Percentiles rank a stretch among this genome's conserved stretches.
phyloP scores from a whole-genome alignment of 805 yeast species.

The Starmerella khaoyaiensis region DNA sequence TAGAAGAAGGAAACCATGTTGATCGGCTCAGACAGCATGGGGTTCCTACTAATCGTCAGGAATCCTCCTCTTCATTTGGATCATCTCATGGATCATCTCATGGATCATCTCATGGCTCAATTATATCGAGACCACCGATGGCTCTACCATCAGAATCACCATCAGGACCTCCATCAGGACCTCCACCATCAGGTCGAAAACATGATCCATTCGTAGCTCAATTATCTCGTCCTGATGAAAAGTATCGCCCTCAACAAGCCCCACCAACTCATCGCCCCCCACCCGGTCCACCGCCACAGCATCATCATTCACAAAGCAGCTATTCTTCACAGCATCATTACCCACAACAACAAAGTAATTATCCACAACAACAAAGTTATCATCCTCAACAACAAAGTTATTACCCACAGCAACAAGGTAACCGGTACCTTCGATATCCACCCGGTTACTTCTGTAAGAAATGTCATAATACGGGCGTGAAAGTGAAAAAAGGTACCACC shows the following conservation, averaged over 20 bases:
- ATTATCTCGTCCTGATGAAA: background rate
- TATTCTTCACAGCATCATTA: background rate
- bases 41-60: slow-evolving; percentile 10
- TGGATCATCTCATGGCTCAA: too few relatives aligned
- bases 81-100: background rate
- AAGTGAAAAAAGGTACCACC: slow-evolving; percentile 41
- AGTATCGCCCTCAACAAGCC: too few relatives aligned
- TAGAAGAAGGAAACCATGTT: slow-evolving; percentile 13
- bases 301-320: background rate
- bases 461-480: slow-evolving; percentile 62
- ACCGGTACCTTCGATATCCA: slow-evolving; percentile 47
- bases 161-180: too few relatives aligned
- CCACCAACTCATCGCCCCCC: slow-evolving; percentile 2
- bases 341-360: background rate
- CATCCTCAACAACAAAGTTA: background rate
- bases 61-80: background rate
- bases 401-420: slow-evolving; percentile 2
- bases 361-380: background rate
- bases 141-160: too few relatives aligned
- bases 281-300: slow-evolving; percentile 1
- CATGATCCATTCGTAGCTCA: background rate
- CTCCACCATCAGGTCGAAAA: too few relatives aligned
- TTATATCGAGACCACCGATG: too few relatives aligned
- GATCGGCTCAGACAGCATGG: slow-evolving; percentile 3
- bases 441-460: slow-evolving; percentile 43